These are phyloP conservation scores for Talaromyces ruber DNA, from an alignment of 495 filamentous ascomycete species.

Conservation along the genomic window DNA sequence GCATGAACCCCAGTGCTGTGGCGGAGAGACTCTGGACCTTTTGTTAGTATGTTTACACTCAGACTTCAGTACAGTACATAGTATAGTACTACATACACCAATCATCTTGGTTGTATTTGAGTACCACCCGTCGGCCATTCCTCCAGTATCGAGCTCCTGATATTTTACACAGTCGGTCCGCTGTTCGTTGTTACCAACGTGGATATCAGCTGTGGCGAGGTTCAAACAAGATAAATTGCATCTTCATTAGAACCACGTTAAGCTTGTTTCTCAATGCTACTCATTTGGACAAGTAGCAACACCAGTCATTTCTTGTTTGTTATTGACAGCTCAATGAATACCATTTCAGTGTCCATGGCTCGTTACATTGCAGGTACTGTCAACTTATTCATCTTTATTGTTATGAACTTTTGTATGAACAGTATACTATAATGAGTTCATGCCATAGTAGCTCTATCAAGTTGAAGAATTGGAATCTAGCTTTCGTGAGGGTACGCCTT, in stretches of 20 bases:
- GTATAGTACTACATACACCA: no score
- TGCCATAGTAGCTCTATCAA: not conserved
- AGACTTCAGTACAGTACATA: no score
- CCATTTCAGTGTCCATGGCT: not conserved
- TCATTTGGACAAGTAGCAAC: not conserved
- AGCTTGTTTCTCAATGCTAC: not conserved
- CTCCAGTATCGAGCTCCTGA: not conserved
- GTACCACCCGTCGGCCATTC: not conserved
- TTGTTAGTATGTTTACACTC: not conserved
- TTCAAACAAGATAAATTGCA: not conserved
- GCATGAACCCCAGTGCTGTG: constrained; percentile 1
- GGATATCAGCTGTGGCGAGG: not conserved
- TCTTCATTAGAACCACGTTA: not conserved
- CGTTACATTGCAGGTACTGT: not conserved
- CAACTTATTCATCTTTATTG: not conserved
- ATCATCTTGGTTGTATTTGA: not conserved
- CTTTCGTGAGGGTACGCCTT: no score
- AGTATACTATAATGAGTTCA: not conserved
- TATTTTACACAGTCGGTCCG: not conserved
- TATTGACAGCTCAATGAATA: not conserved
- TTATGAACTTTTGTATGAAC: not conserved
- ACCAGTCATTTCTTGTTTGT: not conserved
- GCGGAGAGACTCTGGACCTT: not conserved
- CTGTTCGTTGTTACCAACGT: not conserved
- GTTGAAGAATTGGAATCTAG: no score